A percentile compares a stretch with the other conserved stretches of the same genome.
Evolutionary conservation across 2,329 filamentous ascomycete genomes (phyloP).

Genomic region (Sporothrix schenckii): DNA sequence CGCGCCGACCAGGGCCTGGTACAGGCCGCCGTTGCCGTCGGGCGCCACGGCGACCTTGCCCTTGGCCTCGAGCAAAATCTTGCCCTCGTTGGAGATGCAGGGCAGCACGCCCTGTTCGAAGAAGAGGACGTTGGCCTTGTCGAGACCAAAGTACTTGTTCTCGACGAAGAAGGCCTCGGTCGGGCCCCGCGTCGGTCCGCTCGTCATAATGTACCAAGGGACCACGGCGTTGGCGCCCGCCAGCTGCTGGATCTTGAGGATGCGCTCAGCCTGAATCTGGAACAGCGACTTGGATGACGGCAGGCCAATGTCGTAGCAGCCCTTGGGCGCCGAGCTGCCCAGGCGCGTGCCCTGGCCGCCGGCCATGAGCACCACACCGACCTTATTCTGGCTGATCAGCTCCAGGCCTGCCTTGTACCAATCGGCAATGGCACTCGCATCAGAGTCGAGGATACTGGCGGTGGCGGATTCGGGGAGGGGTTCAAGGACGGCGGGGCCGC

Average conservation of each 20-base stretch:
- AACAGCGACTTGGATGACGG: slow-evolving; percentile 93
- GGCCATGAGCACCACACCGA: slow-evolving; percentile 91
- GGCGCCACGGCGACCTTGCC: slow-evolving; percentile 90
- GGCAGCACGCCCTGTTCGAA: slow-evolving; percentile 97
- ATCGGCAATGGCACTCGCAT: slow-evolving; percentile 71
- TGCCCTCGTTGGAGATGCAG: slow-evolving; percentile 96
- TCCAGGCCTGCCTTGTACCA: slow-evolving; percentile 87
- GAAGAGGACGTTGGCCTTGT: slow-evolving; percentile 81
- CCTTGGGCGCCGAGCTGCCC: slow-evolving; percentile 93
- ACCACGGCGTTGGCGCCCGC: slow-evolving; percentile 64
- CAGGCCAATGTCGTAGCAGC: slow-evolving; percentile 94
- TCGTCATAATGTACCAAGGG: slow-evolving; percentile 99
- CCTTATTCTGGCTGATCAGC: slow-evolving; percentile 73
- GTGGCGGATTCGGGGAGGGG: slow-evolving; percentile 84
- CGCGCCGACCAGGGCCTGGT: slow-evolving; percentile 81
- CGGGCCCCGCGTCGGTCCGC: slow-evolving; percentile 84
- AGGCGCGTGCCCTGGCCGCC: slow-evolving; percentile 94
- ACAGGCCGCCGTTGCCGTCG: slow-evolving; percentile 96
- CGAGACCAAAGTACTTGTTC: slow-evolving; percentile 87
- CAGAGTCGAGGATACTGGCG: slow-evolving; percentile 89
- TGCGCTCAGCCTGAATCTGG: slow-evolving; percentile 95
- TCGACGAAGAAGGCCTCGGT: slow-evolving; percentile 94
- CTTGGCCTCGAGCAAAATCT: slow-evolving; percentile 92
- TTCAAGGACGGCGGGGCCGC: slow-evolving; percentile 66
- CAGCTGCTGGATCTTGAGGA: slow-evolving; percentile 80